A percentile compares a stretch with the other conserved stretches of the same genome.
Evolutionary conservation across 148 eudicot genomes (phyloP).

Genomic region (Spergularia marina): DNA sequence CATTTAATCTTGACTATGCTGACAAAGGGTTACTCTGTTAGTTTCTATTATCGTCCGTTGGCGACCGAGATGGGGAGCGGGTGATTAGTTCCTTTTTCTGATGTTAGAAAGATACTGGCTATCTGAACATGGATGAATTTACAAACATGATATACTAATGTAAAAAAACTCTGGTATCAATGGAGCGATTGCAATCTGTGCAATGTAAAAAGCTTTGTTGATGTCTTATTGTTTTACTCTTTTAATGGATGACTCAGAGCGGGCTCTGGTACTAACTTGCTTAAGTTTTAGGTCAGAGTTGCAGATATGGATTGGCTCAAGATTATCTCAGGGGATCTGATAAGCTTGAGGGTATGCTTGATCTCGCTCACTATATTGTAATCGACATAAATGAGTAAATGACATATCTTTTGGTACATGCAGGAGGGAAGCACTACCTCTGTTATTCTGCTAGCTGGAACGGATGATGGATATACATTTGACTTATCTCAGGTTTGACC

Average conservation of each 20-base stretch:
- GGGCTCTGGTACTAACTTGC: slow-evolving; percentile 7
- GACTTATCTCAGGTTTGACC: slow-evolving; percentile 68
- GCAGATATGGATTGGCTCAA: slow-evolving; percentile 86
- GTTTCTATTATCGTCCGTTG: too few relatives aligned
- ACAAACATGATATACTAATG: not conserved
- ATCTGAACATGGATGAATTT: not conserved
- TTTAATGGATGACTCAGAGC: not conserved
- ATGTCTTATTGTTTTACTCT: not conserved
- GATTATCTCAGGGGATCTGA: slow-evolving; percentile 53
- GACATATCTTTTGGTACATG: slow-evolving; percentile 21
- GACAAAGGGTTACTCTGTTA: too few relatives aligned
- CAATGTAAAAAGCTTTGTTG: not conserved
- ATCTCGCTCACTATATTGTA: not conserved
- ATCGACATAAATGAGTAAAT: slow-evolving; percentile 11
- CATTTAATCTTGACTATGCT: not conserved
- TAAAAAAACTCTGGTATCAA: not conserved
- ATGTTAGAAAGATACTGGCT: not conserved
- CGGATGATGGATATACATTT: slow-evolving; percentile 61
- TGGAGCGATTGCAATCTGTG: not conserved
- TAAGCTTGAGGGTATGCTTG: slow-evolving; percentile 61
- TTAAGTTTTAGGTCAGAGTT: slow-evolving; percentile 56
- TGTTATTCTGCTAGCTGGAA: slow-evolving; percentile 63
- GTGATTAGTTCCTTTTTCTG: too few relatives aligned
- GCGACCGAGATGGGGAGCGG: too few relatives aligned
- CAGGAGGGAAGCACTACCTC: slow-evolving; percentile 66